Evolutionary conservation across 1,284 basidiomycete species (phyloP).

Genomic region (Vanrija sp.): DNA sequence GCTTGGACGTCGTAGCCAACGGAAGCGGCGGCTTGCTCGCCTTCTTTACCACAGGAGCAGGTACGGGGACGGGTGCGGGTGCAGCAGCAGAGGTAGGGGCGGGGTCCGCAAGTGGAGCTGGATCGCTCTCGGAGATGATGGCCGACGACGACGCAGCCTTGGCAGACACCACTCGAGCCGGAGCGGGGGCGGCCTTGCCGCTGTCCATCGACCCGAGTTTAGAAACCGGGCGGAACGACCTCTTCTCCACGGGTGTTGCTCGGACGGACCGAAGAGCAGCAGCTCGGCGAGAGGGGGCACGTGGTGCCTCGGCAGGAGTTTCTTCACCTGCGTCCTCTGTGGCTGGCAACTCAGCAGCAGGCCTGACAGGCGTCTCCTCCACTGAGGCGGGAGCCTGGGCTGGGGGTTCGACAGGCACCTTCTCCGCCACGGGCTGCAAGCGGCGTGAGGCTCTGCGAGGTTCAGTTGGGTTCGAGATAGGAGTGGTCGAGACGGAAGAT

Average conservation of each 20-base stretch:
- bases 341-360: not conserved
- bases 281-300: not conserved
- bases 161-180: conserved; percentile 8
- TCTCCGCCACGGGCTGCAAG: no score
- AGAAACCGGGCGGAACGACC: conserved; percentile 13
- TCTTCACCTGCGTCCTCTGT: not conserved
- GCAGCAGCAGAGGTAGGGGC: no score
- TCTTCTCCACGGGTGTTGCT: conserved; percentile 8
- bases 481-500: no score
- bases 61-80: no score
- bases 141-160: not conserved
- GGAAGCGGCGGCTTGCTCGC: conserved; percentile 8
- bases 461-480: no score
- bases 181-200: conserved; percentile 13
- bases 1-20: conserved; percentile 1
- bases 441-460: no score
- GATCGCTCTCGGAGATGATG: not conserved
- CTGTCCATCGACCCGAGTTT: not conserved
- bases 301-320: not conserved
- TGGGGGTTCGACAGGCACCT: no score
- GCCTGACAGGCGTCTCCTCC: not conserved
- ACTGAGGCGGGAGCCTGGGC: not conserved
- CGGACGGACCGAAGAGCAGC: not conserved
- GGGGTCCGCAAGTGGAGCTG: not conserved
- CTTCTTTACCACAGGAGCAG: not conserved